Conservation (phyloP, 768 basidiomycete genomes). For the Psilocybe subaeruginosa region DNA sequence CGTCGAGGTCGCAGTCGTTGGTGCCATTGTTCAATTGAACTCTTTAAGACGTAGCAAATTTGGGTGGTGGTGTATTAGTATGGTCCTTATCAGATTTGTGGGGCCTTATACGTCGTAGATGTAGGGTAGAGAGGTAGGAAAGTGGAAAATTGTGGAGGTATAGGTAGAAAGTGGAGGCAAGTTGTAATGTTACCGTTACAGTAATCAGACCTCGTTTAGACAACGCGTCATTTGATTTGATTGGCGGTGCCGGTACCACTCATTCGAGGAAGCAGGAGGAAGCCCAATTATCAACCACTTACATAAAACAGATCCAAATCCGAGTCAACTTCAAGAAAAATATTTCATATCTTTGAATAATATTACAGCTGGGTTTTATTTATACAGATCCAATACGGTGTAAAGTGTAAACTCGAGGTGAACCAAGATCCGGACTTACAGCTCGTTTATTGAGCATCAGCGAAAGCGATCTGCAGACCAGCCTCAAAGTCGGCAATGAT, state of each 20-base stretch:
- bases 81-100: neutral
- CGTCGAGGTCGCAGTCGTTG: slow-evolving; percentile 30
- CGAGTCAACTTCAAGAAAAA: neutral
- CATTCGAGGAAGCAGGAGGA: neutral
- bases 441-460: slow-evolving; percentile 7
- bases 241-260: neutral
- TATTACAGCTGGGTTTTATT: neutral
- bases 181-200: neutral
- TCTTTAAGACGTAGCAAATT: neutral
- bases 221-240: slow-evolving; percentile 21
- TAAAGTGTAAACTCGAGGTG: neutral
- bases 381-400: neutral
- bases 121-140: neutral
- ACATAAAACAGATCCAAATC: neutral
- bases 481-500: slow-evolving; percentile 46
- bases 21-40: slow-evolving; percentile 28
- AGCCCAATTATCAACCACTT: neutral
- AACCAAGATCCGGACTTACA: neutral
- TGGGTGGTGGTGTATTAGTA: too few species aligned
- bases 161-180: slow-evolving; percentile 3
- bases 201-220: slow-evolving; percentile 19
- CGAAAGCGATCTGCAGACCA: slow-evolving; percentile 33
- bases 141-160: neutral
- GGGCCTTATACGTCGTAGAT: neutral
- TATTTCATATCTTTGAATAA: neutral